Percentiles rank a stretch among this genome's conserved stretches.
phyloP scores from a whole-genome alignment of 139 green algal species.

The Chlorella vulgaris region DNA sequence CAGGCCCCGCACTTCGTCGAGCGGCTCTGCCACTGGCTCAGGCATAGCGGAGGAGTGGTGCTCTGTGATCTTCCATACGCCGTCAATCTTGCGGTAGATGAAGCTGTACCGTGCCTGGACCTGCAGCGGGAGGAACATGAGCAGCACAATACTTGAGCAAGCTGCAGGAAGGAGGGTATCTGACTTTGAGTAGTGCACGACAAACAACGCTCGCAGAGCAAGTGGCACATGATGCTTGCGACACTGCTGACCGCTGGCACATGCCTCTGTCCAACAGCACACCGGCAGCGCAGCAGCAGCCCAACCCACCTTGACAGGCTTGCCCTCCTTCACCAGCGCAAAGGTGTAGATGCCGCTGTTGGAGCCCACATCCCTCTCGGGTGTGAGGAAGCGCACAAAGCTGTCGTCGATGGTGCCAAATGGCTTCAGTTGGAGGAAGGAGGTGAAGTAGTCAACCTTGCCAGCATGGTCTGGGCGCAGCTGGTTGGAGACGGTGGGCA shows the following conservation, averaged over 20 bases:
- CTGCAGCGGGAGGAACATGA: background rate
- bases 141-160: background rate
- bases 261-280: background rate
- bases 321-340: background rate
- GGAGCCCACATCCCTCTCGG: background rate
- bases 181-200: background rate
- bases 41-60: constrained; percentile 5
- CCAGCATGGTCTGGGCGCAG: background rate
- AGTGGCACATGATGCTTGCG: too few species aligned
- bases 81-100: constrained; percentile 5
- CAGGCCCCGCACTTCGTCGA: background rate
- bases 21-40: background rate
- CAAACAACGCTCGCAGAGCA: background rate
- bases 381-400: background rate
- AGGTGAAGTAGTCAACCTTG: constrained; percentile 12
- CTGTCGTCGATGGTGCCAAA: constrained; percentile 2
- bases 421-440: background rate
- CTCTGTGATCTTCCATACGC: constrained; percentile 1
- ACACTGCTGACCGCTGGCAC: too few species aligned
- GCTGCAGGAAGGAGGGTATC: too few species aligned
- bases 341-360: constrained; percentile 8
- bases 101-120: background rate
- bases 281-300: background rate
- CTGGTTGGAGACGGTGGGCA: background rate
- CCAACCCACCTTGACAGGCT: background rate